Evolutionary conservation across 164 flowering plant genomes (phyloP), one percentile per base, ranked within the genome.

Genomic region (Berberis vulgaris): DNA sequence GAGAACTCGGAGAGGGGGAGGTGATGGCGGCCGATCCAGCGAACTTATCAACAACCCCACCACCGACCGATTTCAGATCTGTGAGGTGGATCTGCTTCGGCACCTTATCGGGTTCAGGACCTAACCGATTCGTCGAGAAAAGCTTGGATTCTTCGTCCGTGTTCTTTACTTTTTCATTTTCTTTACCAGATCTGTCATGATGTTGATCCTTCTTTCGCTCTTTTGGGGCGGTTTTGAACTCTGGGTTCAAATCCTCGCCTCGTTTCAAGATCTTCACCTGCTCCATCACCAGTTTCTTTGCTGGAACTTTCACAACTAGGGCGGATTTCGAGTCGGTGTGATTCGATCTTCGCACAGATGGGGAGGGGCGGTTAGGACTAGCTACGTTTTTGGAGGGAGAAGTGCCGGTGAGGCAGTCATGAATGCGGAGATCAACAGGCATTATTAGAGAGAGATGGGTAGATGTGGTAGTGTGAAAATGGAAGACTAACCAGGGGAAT

Each of bases 1-100:
- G 68, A 1, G 85, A 70, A 38, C 81, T 75, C 3, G 93, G 93
- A 1, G 88, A 82, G 0, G 93, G 93, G 1, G 93, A 85, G 6
- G 70, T 45, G 0, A 72, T 49, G 13, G 74, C 70, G 9, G 76
- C 83, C 12, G 86, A 67, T 7, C 93, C 93, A n/a, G 93, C 88
- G 59, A 59, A 59, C 13, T 11, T 8, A 26, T 26, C 26, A 26
- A 26, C 26, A 26, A 26, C 26, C 1, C 63, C 53, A 12, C 67
- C 76, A 6, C 39, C 42, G 3, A 12, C 57, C 3, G 50, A 64
- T 8, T 41, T 65, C 49, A 61, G 53, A 26, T 49, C 65, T 53
- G 68, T 44, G 4, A 73, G 39, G 7, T 68, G 67, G 73, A 69
- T 67, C 64, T 73, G 78, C 54, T 71, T 73, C 42, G 76, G 68